Evolutionary conservation across 345 rosid species (phyloP), one percentile per base, ranked within the genome.

Genomic region (Eucalyptus curtisii): DNA sequence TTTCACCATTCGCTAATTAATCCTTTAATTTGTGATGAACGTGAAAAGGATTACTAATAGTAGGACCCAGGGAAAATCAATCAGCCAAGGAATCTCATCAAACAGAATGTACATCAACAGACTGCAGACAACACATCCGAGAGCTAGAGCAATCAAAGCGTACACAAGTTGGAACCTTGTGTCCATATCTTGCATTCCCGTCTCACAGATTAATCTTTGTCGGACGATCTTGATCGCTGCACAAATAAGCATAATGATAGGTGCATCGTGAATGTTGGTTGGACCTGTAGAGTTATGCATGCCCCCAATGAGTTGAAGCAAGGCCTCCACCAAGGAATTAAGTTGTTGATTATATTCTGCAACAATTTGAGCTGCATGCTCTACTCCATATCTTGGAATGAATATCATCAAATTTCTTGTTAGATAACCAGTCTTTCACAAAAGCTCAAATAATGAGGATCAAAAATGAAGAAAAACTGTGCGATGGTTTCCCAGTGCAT

Each of bases 131-230:
- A 24, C 11, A 24, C 30, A 57, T 57, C 13, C 2, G 13, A 57
- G 64, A 24, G n/a, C 13, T 9, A 57, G 13, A 25, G 64, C 30
- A 1, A 57, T 57, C 3, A 57, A 0, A 57, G n/a, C 13, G 0
- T 10, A 25, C 2, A 2, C 57, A 57, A 25, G 64, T 57, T 25
- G 64, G n/a, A 57, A 57, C 7, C 64, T 24, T 24, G 30, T 0
- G 3, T 57, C 13, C 64, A 57, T 57, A 1, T 24, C n/a, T 57
- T 57, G n/a, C 13, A n/a, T 25, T 57, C 64, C 64, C 1, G 2
- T 9, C 30, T 55, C 1, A 1, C 1, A 0, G 30, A 55, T 1
- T 55, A 24, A 55, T 24, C 1, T 8, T 10, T 8, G 61, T 3
- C 5, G 3, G 30, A 24, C 0, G 1, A 55, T 24, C 27, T 55